Conservation (phyloP, 2,329 filamentous ascomycete genomes). For the Fusarium ambrosium region DNA sequence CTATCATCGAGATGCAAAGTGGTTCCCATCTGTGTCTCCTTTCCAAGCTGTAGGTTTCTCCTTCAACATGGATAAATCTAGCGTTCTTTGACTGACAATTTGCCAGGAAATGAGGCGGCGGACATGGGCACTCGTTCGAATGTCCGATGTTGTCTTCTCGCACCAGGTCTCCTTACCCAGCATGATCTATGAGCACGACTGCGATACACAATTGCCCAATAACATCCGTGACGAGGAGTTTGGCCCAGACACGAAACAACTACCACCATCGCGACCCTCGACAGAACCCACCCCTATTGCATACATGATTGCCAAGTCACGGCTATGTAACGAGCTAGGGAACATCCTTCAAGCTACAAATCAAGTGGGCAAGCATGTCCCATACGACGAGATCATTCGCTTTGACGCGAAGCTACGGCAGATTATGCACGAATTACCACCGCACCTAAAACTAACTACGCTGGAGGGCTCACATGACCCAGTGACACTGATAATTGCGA, state of each 20-base stretch:
- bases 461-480: slow-evolving; percentile 84
- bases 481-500: slow-evolving; percentile 86
- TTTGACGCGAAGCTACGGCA: slow-evolving; percentile 73
- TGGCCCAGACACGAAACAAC: slow-evolving; percentile 73
- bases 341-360: slow-evolving; percentile 77
- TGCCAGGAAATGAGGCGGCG: slow-evolving; percentile 76
- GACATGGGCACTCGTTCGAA: slow-evolving; percentile 78
- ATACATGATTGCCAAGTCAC: slow-evolving; percentile 83
- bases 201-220: slow-evolving; percentile 79
- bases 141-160: slow-evolving; percentile 82
- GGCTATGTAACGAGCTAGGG: slow-evolving; percentile 76
- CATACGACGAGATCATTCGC: slow-evolving; percentile 75
- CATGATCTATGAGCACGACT: slow-evolving; percentile 81
- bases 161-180: slow-evolving; percentile 76
- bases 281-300: slow-evolving; percentile 81
- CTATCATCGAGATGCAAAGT: slow-evolving; percentile 82
- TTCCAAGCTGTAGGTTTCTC: slow-evolving; percentile 74
- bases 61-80: neutral
- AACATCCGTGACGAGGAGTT: slow-evolving; percentile 89
- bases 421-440: slow-evolving; percentile 77
- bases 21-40: slow-evolving; percentile 78
- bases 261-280: slow-evolving; percentile 76
- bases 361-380: slow-evolving; percentile 66
- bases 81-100: slow-evolving; percentile 17
- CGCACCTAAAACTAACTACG: slow-evolving; percentile 81